A percentile compares a stretch with the other conserved stretches of the same genome.
Evolutionary conservation across 2,329 filamentous ascomycete species (phyloP).

Genomic region (Aspergillus aculeatus): DNA sequence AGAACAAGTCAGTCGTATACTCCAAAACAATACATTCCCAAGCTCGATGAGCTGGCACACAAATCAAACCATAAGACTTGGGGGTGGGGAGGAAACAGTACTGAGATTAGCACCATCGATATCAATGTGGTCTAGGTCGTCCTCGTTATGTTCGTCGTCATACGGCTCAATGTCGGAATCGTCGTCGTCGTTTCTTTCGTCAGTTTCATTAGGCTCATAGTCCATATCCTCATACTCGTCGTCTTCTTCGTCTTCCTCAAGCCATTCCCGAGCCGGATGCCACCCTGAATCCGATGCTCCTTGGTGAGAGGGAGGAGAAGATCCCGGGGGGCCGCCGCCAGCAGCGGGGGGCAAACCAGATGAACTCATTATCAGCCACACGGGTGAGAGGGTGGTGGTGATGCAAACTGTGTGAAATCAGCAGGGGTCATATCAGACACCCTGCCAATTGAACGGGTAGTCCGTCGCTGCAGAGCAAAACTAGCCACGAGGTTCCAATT

Average conservation of each 20-base stretch:
- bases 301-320: constrained; percentile 16
- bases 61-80: not conserved
- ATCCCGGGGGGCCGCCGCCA: constrained; percentile 20
- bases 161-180: constrained; percentile 39
- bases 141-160: constrained; percentile 38
- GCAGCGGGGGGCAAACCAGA: constrained; percentile 24
- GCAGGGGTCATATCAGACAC: constrained; percentile 12
- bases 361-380: constrained; percentile 30
- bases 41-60: not conserved
- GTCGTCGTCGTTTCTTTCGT: constrained; percentile 34
- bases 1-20: not conserved
- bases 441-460: not conserved
- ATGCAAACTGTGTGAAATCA: constrained; percentile 3
- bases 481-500: constrained; percentile 3
- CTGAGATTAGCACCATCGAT: constrained; percentile 25
- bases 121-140: constrained; percentile 24
- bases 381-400: constrained; percentile 6
- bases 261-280: constrained; percentile 39
- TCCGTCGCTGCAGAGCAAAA: constrained; percentile 6
- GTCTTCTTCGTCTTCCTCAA: constrained; percentile 38
- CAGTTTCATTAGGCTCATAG: constrained; percentile 44
- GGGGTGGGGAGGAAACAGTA: constrained; percentile 7
- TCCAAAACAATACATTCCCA: not conserved
- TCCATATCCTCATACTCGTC: constrained; percentile 53
- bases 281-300: constrained; percentile 29